Evolutionary conservation across 2,329 filamentous ascomycete species (phyloP).

Genomic region (Sarocladium oryzae): DNA sequence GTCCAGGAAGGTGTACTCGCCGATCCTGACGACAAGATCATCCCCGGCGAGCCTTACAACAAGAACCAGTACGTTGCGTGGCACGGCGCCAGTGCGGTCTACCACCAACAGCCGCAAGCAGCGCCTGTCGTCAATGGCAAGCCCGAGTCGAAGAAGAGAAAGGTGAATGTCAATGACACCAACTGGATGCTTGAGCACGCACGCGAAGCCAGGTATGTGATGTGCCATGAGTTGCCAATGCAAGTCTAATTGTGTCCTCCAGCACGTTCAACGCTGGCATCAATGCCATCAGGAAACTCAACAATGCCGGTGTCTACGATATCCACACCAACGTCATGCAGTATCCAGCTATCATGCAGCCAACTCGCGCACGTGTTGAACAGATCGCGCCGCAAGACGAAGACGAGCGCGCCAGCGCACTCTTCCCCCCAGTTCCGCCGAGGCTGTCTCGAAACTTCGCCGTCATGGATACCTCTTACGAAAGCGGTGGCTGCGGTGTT

Average conservation of each 20-base stretch:
- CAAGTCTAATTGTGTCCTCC: slow-evolving; percentile 12
- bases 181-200: slow-evolving; percentile 98
- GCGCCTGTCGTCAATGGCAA: slow-evolving; percentile 73
- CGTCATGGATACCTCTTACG: slow-evolving; percentile 48
- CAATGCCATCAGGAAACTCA: slow-evolving; percentile 59
- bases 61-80: slow-evolving; percentile 98
- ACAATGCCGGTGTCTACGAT: slow-evolving; percentile 77
- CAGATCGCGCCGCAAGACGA: slow-evolving; percentile 47
- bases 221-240: not conserved
- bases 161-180: slow-evolving; percentile 80
- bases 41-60: slow-evolving; percentile 84
- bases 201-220: slow-evolving; percentile 70
- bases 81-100: slow-evolving; percentile 94
- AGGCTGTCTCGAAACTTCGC: slow-evolving; percentile 50
- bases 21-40: slow-evolving; percentile 77
- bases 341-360: slow-evolving; percentile 82
- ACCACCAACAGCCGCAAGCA: slow-evolving; percentile 74
- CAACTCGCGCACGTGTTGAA: slow-evolving; percentile 79
- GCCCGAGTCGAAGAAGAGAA: slow-evolving; percentile 73
- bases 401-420: slow-evolving; percentile 16
- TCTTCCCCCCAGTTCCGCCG: slow-evolving; percentile 42
- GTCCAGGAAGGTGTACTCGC: slow-evolving; percentile 83
- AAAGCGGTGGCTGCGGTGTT: slow-evolving; percentile 37
- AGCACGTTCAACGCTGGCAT: slow-evolving; percentile 82
- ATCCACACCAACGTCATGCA: slow-evolving; percentile 90